Evolutionary conservation across 2,329 filamentous ascomycete genomes (phyloP).

Genomic region (Sarocladium brachiariae): DNA sequence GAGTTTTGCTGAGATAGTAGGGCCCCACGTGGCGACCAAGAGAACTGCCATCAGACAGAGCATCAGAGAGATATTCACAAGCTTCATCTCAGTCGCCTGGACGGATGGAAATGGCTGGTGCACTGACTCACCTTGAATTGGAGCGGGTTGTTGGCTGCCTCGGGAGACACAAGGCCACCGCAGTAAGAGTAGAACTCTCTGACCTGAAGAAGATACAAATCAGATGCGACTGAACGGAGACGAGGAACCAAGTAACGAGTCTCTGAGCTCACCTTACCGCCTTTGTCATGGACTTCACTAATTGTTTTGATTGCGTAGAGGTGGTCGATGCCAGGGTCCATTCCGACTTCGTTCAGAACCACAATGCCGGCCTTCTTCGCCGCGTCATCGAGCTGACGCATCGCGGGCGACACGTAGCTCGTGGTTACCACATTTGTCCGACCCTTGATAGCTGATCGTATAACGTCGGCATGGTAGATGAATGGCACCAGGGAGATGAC

Average conservation of each 20-base stretch:
- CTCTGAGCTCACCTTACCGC: conserved; percentile 42
- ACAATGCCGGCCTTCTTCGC: conserved; percentile 64
- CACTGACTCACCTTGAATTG: background rate
- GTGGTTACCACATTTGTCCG: conserved; percentile 70
- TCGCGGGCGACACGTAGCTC: conserved; percentile 65
- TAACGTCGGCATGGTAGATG: conserved; percentile 35
- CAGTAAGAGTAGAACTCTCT: conserved; percentile 61
- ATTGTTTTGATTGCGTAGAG: conserved; percentile 60
- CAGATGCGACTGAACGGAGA: background rate
- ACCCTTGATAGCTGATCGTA: conserved; percentile 60
- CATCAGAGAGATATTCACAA: background rate
- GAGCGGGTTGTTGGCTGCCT: conserved; percentile 47
- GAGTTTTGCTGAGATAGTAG: conserved; percentile 60
- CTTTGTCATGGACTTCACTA: conserved; percentile 56
- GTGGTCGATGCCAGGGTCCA: conserved; percentile 53
- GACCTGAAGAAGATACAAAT: conserved; percentile 27
- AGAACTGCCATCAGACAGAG: conserved; percentile 42
- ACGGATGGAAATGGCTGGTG: background rate
- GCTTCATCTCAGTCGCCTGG: background rate
- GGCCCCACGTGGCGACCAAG: conserved; percentile 58
- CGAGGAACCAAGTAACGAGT: background rate
- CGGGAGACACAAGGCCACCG: conserved; percentile 49
- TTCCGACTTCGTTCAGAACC: conserved; percentile 66
- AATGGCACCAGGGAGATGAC: conserved; percentile 21
- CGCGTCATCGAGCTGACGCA: conserved; percentile 54